phyloP scores from a whole-genome alignment of 768 basidiomycete species.

The Russula earlei region DNA sequence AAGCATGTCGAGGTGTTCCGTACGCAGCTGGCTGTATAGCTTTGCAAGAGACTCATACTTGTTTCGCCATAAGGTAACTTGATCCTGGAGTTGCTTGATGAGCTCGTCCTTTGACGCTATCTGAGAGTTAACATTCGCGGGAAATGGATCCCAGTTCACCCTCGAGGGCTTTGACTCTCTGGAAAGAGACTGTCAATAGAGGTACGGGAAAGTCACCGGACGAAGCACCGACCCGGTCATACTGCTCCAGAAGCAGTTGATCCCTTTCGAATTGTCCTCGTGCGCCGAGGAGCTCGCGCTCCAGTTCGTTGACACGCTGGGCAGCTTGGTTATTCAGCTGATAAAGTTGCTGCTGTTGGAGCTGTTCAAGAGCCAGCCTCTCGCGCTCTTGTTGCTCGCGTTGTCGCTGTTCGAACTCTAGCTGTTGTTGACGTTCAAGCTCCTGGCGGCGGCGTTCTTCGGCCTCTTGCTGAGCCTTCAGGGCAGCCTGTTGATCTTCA shows the following conservation, averaged over 20 bases:
- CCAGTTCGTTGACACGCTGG: slow-evolving; percentile 71
- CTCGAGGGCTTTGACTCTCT: slow-evolving; percentile 95
- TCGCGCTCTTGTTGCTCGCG: slow-evolving; percentile 81
- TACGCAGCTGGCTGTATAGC: slow-evolving; percentile 94
- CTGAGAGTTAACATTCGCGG: slow-evolving; percentile 73
- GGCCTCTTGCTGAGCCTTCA: slow-evolving; percentile 70
- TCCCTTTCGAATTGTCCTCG: slow-evolving; percentile 96
- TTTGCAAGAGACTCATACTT: slow-evolving; percentile 99
- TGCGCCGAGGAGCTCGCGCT: slow-evolving; percentile 86
- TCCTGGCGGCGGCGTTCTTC: slow-evolving; percentile 79
- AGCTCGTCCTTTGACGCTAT: slow-evolving; percentile 88
- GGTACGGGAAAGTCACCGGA: not conserved
- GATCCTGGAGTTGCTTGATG: slow-evolving; percentile 92
- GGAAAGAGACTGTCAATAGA: slow-evolving; percentile 2
- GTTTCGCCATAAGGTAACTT: slow-evolving; percentile 93
- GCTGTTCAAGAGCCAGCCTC: slow-evolving; percentile 79
- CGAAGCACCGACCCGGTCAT: slow-evolving; percentile 69
- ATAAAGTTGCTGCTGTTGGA: slow-evolving; percentile 76
- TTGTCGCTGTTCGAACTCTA: slow-evolving; percentile 86
- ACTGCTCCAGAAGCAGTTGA: slow-evolving; percentile 95
- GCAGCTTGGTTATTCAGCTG: slow-evolving; percentile 70
- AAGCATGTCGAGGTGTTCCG: slow-evolving; percentile 95
- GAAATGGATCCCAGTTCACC: slow-evolving; percentile 72
- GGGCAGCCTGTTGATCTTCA: slow-evolving; percentile 86
- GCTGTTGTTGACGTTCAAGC: slow-evolving; percentile 66